phyloP scores from a whole-genome alignment of 148 eudicot genomes.

The Persicaria tinctoria region DNA sequence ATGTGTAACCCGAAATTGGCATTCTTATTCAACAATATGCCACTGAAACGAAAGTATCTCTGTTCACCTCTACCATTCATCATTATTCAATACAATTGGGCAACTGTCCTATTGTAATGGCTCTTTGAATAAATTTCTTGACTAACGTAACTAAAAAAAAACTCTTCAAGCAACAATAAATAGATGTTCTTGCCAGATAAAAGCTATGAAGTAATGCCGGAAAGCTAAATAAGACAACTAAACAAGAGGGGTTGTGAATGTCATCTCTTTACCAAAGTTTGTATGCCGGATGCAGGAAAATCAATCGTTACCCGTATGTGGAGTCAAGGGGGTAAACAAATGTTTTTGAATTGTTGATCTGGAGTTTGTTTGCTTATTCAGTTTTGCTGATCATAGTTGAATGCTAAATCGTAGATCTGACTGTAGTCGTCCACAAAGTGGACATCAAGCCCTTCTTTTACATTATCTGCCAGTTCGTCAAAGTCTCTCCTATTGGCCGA shows the following conservation, averaged over 20 bases:
- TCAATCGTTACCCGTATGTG: neutral
- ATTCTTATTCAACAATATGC: no score
- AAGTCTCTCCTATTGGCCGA: slow-evolving; percentile 87
- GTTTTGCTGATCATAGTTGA: slow-evolving; percentile 26
- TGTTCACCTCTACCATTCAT: no score
- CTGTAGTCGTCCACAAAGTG: slow-evolving; percentile 85
- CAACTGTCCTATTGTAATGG: no score
- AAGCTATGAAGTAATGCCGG: neutral
- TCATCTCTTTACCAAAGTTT: neutral
- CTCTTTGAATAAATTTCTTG: no score
- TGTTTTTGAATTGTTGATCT: neutral
- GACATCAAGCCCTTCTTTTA: slow-evolving; percentile 95
- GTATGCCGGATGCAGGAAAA: neutral
- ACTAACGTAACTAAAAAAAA: neutral
- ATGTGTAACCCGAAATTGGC: no score
- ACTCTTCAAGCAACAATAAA: neutral
- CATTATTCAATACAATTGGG: no score
- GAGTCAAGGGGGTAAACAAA: neutral
- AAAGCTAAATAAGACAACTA: neutral
- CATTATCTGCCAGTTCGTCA: slow-evolving; percentile 81
- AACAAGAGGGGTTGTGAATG: slow-evolving; percentile 1
- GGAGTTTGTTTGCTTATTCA: neutral
- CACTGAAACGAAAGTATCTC: no score
- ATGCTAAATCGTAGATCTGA: slow-evolving; percentile 69
- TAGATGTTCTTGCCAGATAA: neutral